Base-by-base conservation (phyloP, 208 protist species). In the Endotrypanum monterogeii region DNA sequence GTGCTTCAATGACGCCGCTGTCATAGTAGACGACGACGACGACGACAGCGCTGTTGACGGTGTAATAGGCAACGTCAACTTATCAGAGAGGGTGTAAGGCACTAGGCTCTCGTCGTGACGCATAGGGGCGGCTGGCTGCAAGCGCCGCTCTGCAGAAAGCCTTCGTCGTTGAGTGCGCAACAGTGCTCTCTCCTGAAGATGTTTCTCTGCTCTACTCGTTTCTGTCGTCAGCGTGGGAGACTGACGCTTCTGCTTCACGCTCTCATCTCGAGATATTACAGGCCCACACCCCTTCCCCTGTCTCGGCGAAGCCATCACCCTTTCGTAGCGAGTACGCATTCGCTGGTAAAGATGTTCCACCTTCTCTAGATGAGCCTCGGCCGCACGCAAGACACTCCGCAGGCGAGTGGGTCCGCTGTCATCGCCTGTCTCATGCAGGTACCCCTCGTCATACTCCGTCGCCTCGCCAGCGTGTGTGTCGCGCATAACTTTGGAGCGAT, bases 271-370 rank as follows among this genome's bases (percentile, higher is more conserved):
- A 32, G 23, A 18, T 9, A n/a, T 58, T 48, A 39, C 51, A n/a
- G 39, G 14, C 0, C 28, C 11, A 23, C 76, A 68, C 20, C 56
- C 54, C 61, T 16, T 28, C n/a, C 4, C 41, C 76, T 67, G 50
- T 69, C 67, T 57, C 3, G 76, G 71, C 1, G 52, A 71, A 7
- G 41, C 23, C 30, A 71, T 20, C 70, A 91, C 75, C 16, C 76
- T 79, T 55, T 85, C 80, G 74, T 93, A 93, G n/a, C 80, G 84
- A 23, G 62, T 72, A 2, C 82, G 76, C 35, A 93, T 54, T 6
- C 70, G 79, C 14, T 79, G 76, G 62, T 91, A 91, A 20, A 94
- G 83, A 30, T 80, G 76, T 48, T 94, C 89, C 57, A 94, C 89
- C n/a, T 73, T 80, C 5, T 79, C 55, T 3, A 89, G 48, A 52